A percentile compares a stretch with the other conserved stretches of the same genome.
Conservation (phyloP, 305 asterid genomes). For the Caryopteris hybrid region DNA sequence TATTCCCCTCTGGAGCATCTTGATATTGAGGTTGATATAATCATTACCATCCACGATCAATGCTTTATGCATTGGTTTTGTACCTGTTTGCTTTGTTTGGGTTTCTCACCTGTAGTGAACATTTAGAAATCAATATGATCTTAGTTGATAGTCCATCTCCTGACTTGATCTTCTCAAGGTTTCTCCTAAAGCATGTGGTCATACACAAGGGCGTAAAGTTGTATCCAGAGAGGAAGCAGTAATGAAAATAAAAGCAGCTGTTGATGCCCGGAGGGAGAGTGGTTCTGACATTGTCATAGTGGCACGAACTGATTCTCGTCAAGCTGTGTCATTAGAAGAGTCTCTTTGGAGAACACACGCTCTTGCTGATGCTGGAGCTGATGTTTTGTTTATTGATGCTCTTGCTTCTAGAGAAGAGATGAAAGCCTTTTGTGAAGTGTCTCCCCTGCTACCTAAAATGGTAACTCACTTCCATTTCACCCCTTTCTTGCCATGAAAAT, state of each 20-base stretch:
- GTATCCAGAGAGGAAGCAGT: conserved; percentile 87
- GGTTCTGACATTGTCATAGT: conserved; percentile 91
- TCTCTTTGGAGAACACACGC: conserved; percentile 87
- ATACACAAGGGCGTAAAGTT: conserved; percentile 85
- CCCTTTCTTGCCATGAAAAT: not conserved
- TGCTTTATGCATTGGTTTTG: not conserved
- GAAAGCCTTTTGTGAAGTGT: conserved; percentile 78
- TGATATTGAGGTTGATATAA: not conserved
- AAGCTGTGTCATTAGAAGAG: conserved; percentile 81
- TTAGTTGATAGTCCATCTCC: conserved; percentile 12
- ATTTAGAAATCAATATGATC: not conserved
- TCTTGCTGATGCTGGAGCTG: conserved; percentile 92
- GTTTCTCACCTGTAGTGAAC: conserved; percentile 5
- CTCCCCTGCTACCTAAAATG: conserved; percentile 77
- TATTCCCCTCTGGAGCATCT: conserved; percentile 10
- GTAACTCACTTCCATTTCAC: conserved; percentile 29
- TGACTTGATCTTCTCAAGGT: conserved; percentile 41
- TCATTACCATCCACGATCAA: not conserved
- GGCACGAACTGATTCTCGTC: conserved; percentile 97
- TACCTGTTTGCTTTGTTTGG: not conserved
- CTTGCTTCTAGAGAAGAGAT: conserved; percentile 92
- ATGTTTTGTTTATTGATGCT: conserved; percentile 90
- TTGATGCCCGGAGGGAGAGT: conserved; percentile 88
- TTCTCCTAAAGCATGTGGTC: conserved; percentile 98
- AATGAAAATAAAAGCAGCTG: conserved; percentile 81